Percentiles rank a stretch among this genome's conserved stretches.
Conservation (phyloP, 176 grass and related monocot genomes). For the Melocanna baccifera region DNA sequence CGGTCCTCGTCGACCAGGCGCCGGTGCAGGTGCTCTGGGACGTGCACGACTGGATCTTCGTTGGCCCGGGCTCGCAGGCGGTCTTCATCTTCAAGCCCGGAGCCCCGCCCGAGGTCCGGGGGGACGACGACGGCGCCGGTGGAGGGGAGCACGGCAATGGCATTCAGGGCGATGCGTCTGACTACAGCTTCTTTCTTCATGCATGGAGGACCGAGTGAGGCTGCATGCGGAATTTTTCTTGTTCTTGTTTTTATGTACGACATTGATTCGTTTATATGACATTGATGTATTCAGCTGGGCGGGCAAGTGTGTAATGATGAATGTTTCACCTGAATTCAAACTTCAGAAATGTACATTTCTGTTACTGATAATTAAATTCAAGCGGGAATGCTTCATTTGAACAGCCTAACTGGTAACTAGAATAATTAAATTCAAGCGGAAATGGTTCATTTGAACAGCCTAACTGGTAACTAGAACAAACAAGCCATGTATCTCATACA, state of each 20-base stretch:
- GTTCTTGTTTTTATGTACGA: background rate
- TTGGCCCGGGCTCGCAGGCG: constrained; percentile 42
- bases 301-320: background rate
- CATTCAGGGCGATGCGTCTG: constrained; percentile 25
- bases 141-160: constrained; percentile 11
- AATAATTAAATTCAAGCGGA: constrained; percentile 1
- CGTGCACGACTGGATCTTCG: constrained; percentile 91
- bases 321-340: background rate
- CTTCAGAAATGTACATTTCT: background rate
- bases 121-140: background rate
- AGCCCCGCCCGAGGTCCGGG: background rate
- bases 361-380: background rate
- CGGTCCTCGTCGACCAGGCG: constrained; percentile 57
- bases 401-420: background rate
- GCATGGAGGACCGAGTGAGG: constrained; percentile 86
- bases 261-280: background rate
- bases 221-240: background rate
- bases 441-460: background rate
- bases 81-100: constrained; percentile 76
- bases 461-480: background rate
- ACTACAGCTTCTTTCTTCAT: constrained; percentile 82
- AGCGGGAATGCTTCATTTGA: background rate
- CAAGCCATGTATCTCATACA: background rate
- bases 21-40: constrained; percentile 88
- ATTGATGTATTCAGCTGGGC: constrained; percentile 5